Conservation (phyloP, 192 early-diverging fungal genomes). For the Dissophora ornata region DNA sequence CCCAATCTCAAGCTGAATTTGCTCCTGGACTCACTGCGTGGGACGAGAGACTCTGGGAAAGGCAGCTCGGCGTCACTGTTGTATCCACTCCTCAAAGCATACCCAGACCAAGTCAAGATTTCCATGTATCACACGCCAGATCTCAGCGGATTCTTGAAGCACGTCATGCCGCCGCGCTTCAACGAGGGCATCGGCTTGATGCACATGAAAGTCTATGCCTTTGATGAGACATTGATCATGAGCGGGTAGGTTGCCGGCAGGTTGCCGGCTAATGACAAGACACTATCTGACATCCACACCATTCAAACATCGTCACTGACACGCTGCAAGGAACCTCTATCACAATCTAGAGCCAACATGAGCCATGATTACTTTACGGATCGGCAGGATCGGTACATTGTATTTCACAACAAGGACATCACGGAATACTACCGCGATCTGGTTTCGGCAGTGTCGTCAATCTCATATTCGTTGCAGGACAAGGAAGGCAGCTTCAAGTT, state of each 20-base stretch:
- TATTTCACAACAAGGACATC: conserved; percentile 69
- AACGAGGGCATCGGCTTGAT: conserved; percentile 95
- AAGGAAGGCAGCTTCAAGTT: conserved; percentile 12
- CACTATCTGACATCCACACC: too few species aligned
- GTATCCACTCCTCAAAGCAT: conserved; percentile 69
- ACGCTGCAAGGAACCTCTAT: too few species aligned
- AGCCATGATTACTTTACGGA: conserved; percentile 94
- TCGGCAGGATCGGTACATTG: conserved; percentile 95
- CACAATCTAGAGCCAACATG: conserved; percentile 83
- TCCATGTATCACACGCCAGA: conserved; percentile 92
- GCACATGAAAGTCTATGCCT: conserved; percentile 94
- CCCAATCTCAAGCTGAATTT: conserved; percentile 72
- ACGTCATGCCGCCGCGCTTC: conserved; percentile 82
- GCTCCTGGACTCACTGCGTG: conserved; percentile 90
- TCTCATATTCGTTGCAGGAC: conserved; percentile 66
- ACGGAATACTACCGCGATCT: conserved; percentile 80
- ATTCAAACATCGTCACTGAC: too few species aligned
- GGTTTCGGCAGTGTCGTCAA: conserved; percentile 66
- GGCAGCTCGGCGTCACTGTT: conserved; percentile 78
- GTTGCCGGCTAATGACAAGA: too few species aligned
- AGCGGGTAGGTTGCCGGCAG: conserved; percentile 83
- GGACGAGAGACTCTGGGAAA: conserved; percentile 69
- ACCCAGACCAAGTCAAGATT: conserved; percentile 72
- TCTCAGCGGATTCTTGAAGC: conserved; percentile 74
- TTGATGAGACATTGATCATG: conserved; percentile 87